These are phyloP conservation scores for Pythium volutum DNA, from an alignment of 352 stramenopile species.

Conservation along the genomic window DNA sequence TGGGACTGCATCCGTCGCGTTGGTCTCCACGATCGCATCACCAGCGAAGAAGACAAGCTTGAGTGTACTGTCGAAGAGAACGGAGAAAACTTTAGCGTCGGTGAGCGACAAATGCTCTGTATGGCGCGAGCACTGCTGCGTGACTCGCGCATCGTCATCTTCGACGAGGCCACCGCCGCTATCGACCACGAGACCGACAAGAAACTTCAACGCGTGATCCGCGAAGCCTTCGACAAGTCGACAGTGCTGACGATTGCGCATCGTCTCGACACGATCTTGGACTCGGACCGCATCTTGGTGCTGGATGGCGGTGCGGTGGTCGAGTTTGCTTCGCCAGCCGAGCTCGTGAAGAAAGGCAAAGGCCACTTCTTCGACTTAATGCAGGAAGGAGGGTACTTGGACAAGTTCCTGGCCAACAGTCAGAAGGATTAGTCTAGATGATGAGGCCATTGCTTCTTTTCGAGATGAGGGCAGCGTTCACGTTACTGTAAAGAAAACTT, in stretches of 20 bases:
- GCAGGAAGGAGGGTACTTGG: constrained; percentile 37
- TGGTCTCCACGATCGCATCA: constrained; percentile 49
- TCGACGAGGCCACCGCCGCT: constrained; percentile 65
- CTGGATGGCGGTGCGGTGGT: constrained; percentile 63
- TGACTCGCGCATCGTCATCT: constrained; percentile 61
- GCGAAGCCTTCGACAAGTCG: constrained; percentile 75
- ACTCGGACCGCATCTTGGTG: constrained; percentile 8
- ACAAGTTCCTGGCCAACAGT: constrained; percentile 13
- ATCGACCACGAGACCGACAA: constrained; percentile 76
- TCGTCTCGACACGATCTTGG: constrained; percentile 6
- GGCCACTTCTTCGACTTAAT: constrained; percentile 52
- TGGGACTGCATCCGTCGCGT: constrained; percentile 46
- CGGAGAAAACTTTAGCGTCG: constrained; percentile 93
- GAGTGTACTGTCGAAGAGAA: constrained; percentile 86
- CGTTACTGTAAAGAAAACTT: no score
- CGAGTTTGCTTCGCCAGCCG: constrained; percentile 79
- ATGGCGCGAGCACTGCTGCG: constrained; percentile 87
- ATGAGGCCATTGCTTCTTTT: no score
- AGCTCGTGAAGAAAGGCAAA: constrained; percentile 43
- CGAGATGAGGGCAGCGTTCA: no score
- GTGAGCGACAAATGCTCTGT: constrained; percentile 21
- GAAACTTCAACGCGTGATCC: constrained; percentile 69
- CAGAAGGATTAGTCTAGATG: no score
- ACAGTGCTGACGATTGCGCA: constrained; percentile 92
- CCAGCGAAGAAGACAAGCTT: constrained; percentile 28